Conservation (phyloP, 768 basidiomycete species). For the Tulasnella sp. region DNA sequence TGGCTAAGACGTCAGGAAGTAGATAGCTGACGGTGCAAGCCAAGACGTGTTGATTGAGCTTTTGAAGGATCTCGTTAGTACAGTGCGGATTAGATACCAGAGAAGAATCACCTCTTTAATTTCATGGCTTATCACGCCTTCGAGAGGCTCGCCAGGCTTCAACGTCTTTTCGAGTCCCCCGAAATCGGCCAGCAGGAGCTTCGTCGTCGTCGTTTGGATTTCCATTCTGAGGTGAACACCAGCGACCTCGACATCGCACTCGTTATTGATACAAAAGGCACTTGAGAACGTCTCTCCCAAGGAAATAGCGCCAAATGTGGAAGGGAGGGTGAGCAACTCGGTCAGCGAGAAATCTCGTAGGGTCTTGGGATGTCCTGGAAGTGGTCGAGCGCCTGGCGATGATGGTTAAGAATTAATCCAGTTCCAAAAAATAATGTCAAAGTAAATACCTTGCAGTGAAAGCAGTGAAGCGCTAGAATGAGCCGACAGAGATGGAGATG, state of each 20-base stretch:
- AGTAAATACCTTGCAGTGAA: conserved; percentile 56
- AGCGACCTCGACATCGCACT: conserved; percentile 53
- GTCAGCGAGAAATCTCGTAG: conserved; percentile 72
- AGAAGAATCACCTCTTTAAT: conserved; percentile 81
- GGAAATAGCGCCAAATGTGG: conserved; percentile 78
- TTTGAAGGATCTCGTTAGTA: background rate
- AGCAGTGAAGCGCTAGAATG: conserved; percentile 70
- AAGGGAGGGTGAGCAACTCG: conserved; percentile 70
- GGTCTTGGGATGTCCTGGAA: conserved; percentile 73
- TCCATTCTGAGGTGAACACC: conserved; percentile 65
- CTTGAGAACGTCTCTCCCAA: conserved; percentile 85
- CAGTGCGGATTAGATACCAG: too few relatives aligned
- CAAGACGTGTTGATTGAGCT: conserved; percentile 59
- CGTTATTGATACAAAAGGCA: conserved; percentile 76
- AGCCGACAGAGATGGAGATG: conserved; percentile 70
- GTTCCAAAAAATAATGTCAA: background rate
- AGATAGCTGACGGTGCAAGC: conserved; percentile 79
- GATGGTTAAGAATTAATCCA: background rate
- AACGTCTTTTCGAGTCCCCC: conserved; percentile 49
- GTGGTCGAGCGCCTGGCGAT: conserved; percentile 38
- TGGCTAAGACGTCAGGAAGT: conserved; percentile 37
- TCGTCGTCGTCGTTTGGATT: conserved; percentile 73
- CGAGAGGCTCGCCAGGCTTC: conserved; percentile 45
- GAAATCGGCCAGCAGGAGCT: conserved; percentile 53
- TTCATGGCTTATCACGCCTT: conserved; percentile 70